phyloP scores from a whole-genome alignment of 2,329 filamentous ascomycete species.

The Colletotrichum spaethianum region DNA sequence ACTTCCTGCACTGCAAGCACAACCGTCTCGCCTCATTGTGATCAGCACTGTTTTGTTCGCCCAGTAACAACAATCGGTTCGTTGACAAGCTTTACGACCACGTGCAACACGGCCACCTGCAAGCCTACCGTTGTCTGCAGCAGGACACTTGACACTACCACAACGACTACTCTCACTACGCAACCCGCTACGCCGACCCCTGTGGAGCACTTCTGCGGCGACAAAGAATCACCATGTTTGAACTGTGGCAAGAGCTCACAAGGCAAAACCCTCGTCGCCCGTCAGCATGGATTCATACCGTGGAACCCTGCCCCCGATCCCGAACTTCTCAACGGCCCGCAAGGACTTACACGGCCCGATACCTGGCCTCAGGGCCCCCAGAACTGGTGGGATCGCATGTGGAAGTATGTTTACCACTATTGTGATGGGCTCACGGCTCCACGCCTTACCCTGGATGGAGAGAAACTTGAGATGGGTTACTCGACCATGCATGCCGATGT shows the following conservation, averaged over 20 bases:
- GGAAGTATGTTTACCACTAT: constrained; percentile 50
- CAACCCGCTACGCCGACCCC: not conserved
- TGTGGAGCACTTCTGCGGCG: constrained; percentile 6
- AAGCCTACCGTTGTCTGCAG: constrained; percentile 30
- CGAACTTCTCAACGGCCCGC: not conserved
- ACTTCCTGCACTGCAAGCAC: constrained; percentile 27
- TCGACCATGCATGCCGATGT: constrained; percentile 24
- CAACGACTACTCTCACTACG: constrained; percentile 20
- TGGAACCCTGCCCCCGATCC: constrained; percentile 4
- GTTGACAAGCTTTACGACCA: constrained; percentile 18
- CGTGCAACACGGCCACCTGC: constrained; percentile 26
- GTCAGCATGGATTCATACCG: not conserved
- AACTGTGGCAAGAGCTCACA: not conserved
- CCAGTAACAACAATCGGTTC: constrained; percentile 7
- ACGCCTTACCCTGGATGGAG: not conserved
- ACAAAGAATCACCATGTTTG: not conserved
- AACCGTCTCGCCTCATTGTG: constrained; percentile 31
- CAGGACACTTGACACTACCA: constrained; percentile 16
- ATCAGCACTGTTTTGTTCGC: constrained; percentile 19
- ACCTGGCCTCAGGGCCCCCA: constrained; percentile 41
- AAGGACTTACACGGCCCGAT: constrained; percentile 1
- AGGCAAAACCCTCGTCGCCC: not conserved
- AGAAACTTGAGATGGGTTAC: constrained; percentile 7
- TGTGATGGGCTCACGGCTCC: constrained; percentile 4
- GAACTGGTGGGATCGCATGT: constrained; percentile 54